phyloP scores from a whole-genome alignment of 169 alveolate species.

The Amoebophrya sp. region DNA sequence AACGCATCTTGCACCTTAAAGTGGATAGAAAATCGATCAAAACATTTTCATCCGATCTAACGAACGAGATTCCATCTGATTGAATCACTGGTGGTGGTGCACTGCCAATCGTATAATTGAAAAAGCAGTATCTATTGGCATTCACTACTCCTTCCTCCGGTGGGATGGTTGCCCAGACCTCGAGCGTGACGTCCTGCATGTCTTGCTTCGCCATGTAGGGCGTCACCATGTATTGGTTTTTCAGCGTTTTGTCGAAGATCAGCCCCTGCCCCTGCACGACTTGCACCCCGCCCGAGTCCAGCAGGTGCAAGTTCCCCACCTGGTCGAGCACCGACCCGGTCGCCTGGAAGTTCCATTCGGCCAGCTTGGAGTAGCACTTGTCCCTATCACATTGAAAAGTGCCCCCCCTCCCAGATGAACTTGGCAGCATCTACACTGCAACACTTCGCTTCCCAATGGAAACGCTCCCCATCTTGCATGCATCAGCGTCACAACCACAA shows the following conservation, averaged over 20 bases:
- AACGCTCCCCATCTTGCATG: too few relatives aligned
- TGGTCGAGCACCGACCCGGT: neutral
- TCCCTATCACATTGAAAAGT: too few relatives aligned
- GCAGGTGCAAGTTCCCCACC: constrained; percentile 15
- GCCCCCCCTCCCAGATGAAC: too few relatives aligned
- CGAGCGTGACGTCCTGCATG: constrained; percentile 27
- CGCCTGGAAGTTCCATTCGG: neutral
- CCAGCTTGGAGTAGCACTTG: constrained; percentile 32
- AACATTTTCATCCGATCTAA: too few relatives aligned
- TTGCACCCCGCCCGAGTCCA: constrained; percentile 29
- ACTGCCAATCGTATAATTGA: too few relatives aligned
- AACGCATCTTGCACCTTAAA: neutral
- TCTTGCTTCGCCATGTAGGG: neutral
- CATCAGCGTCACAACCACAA: too few relatives aligned
- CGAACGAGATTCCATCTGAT: too few relatives aligned
- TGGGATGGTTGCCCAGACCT: constrained; percentile 24
- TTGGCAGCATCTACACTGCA: too few relatives aligned
- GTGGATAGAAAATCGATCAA: too few relatives aligned
- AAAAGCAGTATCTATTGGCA: neutral
- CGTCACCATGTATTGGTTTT: neutral
- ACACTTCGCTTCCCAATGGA: too few relatives aligned
- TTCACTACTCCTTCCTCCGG: neutral
- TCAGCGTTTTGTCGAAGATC: constrained; percentile 26
- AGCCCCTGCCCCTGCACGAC: neutral
- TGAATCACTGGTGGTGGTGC: too few relatives aligned